Evolutionary conservation across 2,329 filamentous ascomycete species (phyloP).

Genomic region (Emericellopsis cladophorae): DNA sequence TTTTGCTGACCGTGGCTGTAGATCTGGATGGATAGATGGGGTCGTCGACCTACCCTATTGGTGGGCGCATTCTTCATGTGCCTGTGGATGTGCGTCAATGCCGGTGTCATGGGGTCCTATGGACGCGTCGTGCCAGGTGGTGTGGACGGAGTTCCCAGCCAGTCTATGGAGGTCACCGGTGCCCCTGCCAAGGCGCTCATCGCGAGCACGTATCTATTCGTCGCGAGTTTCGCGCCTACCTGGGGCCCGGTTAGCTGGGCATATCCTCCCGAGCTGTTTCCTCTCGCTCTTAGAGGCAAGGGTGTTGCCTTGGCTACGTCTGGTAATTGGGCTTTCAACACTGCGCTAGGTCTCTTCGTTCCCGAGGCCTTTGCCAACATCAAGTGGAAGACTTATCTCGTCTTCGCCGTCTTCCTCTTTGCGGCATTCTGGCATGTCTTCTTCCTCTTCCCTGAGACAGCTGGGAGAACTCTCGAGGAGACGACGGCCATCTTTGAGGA

Average conservation of each 20-base stretch:
- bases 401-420: constrained; percentile 10
- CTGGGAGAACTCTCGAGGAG: constrained; percentile 41
- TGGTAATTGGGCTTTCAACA: constrained; percentile 6
- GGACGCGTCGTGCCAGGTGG: constrained; percentile 26
- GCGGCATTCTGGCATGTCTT: constrained; percentile 30
- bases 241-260: constrained; percentile 35
- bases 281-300: constrained; percentile 6
- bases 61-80: constrained; percentile 55
- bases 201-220: constrained; percentile 53
- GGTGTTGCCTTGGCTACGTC: constrained; percentile 5
- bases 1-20: neutral
- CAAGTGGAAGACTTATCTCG: constrained; percentile 10
- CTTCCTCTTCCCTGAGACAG: constrained; percentile 44
- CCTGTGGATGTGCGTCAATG: constrained; percentile 42
- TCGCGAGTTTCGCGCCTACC: constrained; percentile 33
- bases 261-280: constrained; percentile 9
- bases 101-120: constrained; percentile 34
- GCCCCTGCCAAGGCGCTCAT: constrained; percentile 48
- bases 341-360: constrained; percentile 6
- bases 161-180: constrained; percentile 32
- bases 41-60: constrained; percentile 57
- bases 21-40: constrained; percentile 54
- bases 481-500: constrained; percentile 34
- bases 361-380: constrained; percentile 8
- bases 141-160: constrained; percentile 28